These are phyloP conservation scores for Leccinum ochraceum DNA, from an alignment of 768 basidiomycete species.

Conservation along the genomic window DNA sequence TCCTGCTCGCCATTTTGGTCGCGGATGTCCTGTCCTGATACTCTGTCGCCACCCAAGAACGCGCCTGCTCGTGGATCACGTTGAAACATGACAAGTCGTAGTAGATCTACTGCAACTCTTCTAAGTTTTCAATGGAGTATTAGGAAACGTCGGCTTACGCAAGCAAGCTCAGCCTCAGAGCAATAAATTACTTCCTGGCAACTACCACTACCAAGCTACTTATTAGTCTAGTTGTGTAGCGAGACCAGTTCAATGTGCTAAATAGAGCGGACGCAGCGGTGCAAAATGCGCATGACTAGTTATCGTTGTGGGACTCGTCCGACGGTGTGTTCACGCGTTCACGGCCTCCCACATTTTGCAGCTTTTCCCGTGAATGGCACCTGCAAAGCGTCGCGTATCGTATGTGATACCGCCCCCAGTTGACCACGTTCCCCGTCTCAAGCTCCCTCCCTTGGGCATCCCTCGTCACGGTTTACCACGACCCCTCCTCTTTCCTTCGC, in stretches of 20 bases:
- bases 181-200: background rate
- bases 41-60: conserved; percentile 91
- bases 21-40: conserved; percentile 93
- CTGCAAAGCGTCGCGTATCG: conserved; percentile 70
- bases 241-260: background rate
- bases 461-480: conserved; percentile 66
- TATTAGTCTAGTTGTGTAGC: background rate
- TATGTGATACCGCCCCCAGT: conserved; percentile 82
- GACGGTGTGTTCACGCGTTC: background rate
- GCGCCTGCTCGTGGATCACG: conserved; percentile 90
- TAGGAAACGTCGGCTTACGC: conserved; percentile 22
- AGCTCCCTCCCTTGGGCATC: conserved; percentile 66
- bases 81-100: conserved; percentile 65
- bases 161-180: background rate
- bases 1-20: conserved; percentile 86
- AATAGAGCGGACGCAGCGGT: conserved; percentile 13
- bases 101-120: conserved; percentile 5
- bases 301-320: conserved; percentile 1
- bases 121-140: background rate
- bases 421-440: conserved; percentile 61
- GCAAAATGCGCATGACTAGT: background rate
- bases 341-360: background rate
- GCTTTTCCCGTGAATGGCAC: conserved; percentile 36
- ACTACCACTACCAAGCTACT: background rate
- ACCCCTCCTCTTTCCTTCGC: conserved; percentile 60